Conservation (phyloP, 345 rosid genomes). For the Mallotus nudiflorus region DNA sequence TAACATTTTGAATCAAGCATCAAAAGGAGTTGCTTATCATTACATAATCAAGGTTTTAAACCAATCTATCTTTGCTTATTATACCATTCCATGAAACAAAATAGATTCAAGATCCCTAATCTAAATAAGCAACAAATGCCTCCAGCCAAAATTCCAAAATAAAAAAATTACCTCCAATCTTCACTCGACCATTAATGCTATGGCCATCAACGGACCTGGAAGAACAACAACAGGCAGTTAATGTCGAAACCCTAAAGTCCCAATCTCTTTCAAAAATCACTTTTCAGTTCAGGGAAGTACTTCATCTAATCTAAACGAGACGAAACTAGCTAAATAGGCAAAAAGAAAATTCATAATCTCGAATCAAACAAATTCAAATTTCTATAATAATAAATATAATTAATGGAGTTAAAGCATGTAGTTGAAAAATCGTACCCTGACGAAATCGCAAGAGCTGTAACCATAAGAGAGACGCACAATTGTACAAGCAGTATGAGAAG, state of each 20-base stretch:
- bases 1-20: no score
- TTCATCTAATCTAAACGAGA: no score
- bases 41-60: no score
- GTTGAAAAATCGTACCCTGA: conserved; percentile 36
- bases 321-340: neutral
- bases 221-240: neutral
- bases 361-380: neutral
- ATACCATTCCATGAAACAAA: neutral
- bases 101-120: no score
- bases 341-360: no score
- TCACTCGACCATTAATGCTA: conserved; percentile 79
- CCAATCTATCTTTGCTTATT: no score
- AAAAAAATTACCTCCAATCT: conserved; percentile 48
- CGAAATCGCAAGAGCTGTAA: conserved; percentile 43
- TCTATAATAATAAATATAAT: neutral
- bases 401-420: conserved; percentile 2
- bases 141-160: neutral
- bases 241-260: conserved; percentile 13
- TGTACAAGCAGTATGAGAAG: conserved; percentile 28
- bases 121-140: neutral
- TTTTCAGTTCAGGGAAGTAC: neutral
- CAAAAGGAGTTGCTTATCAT: neutral
- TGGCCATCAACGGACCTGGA: conserved; percentile 67
- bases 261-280: neutral
- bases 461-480: conserved; percentile 32